Evolutionary conservation across 768 basidiomycete species (phyloP).

Genomic region (Epithele typhae): DNA sequence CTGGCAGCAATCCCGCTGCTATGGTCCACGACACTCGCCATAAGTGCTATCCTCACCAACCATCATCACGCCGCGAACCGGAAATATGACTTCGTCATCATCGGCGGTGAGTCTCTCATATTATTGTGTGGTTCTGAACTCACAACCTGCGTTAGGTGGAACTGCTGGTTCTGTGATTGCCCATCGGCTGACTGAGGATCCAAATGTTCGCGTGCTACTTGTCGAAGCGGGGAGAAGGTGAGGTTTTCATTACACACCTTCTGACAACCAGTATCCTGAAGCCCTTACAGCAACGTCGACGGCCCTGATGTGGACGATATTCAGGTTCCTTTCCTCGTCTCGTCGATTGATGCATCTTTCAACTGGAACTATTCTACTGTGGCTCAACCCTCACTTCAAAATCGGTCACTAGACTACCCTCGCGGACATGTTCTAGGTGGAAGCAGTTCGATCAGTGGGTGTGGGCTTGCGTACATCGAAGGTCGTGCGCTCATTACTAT

Average conservation of each 20-base stretch:
- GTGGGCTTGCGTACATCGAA: background rate
- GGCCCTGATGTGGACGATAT: constrained; percentile 10
- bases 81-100: constrained; percentile 37
- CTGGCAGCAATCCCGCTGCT: too few relatives aligned
- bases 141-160: too few relatives aligned
- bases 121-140: too few relatives aligned
- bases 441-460: constrained; percentile 21
- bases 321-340: constrained; percentile 14
- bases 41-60: constrained; percentile 1
- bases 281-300: constrained; percentile 2
- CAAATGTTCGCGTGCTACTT: constrained; percentile 31
- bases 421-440: constrained; percentile 25
- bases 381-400: constrained; percentile 17
- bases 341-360: constrained; percentile 13
- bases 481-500: background rate
- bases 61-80: constrained; percentile 1
- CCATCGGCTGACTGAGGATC: constrained; percentile 34
- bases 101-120: constrained; percentile 33
- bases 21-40: too few relatives aligned
- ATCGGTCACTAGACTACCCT: constrained; percentile 17
- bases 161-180: constrained; percentile 36
- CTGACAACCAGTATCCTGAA: background rate
- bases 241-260: background rate
- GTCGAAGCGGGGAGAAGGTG: constrained; percentile 18
- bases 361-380: constrained; percentile 27